Evolutionary conservation across 176 grass and related monocot species (phyloP), one percentile per base, ranked within the genome.

Genomic region (Cenchrus americanus): DNA sequence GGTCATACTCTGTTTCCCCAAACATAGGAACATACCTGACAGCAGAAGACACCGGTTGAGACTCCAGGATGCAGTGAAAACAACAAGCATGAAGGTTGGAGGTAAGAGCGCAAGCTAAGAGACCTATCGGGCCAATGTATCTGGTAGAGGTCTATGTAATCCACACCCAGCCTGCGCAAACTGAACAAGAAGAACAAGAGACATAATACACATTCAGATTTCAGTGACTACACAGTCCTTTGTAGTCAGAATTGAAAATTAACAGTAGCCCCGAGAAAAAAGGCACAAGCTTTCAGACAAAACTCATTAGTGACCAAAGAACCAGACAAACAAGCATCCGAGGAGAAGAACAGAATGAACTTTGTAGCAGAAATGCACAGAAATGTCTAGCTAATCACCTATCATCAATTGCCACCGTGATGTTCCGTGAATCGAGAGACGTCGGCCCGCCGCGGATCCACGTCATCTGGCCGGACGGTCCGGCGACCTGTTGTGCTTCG

Each of bases 41-140:
- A 72, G 13, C 8, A 50, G 0, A 75, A 66, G 50, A 75, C 23
- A 42, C 44, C 21, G 18, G 41, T 81, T 80, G 68, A 64, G 41
- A 78, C 26, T 41, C 10, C 21, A 71, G 51, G 62, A 18, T 44
- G 17, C 8, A 24, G 6, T 67, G n/a, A 42, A 59, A 5, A 58
- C 7, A 71, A 78, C 43, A 32, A 19, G 5, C 8, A 13, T 0
- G 2, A 41, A 68, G 1, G 5, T 53, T 9, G 3, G 32, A 17
- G 21, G 21, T 0, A 23, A 34, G 30, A 69, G 68, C 19, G 14
- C 48, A 24, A 80, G 24, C 8, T 17, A 12, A 81, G 64, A 69
- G 21, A 98, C 96, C 96, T 89, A 49, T 98, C 96, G 41, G 96
- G 93, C 96, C 96, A 98, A 83, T 98, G 96, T 80, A 98, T 98